phyloP scores from a whole-genome alignment of 2,329 filamentous ascomycete species.

The Fusarium floridanum region DNA sequence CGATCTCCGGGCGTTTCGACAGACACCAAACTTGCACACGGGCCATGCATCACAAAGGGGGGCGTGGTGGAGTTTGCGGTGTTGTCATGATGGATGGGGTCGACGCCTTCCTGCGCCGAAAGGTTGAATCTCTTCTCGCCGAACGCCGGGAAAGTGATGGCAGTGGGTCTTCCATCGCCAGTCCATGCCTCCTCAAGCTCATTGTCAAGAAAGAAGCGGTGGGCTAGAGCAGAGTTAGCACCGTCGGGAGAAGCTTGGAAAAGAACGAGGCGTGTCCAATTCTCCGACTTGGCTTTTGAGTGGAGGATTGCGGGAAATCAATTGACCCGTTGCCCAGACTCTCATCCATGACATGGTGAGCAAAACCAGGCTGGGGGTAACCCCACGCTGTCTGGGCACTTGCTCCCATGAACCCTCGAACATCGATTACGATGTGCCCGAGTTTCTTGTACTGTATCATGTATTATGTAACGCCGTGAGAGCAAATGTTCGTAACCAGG shows the following conservation, averaged over 20 bases:
- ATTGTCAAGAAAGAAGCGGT: conserved; percentile 11
- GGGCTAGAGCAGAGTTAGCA: not conserved
- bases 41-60: conserved; percentile 30
- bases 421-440: not conserved
- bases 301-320: conserved; percentile 9
- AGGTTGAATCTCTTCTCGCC: conserved; percentile 8
- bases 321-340: conserved; percentile 2
- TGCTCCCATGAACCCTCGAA: not conserved
- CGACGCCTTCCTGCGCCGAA: conserved; percentile 35
- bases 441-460: not conserved
- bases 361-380: not conserved
- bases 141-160: conserved; percentile 8
- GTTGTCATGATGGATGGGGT: conserved; percentile 28
- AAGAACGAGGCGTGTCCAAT: not conserved
- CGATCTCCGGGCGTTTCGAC: conserved; percentile 12
- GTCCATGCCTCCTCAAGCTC: conserved; percentile 12
- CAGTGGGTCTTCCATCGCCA: conserved; percentile 8
- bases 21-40: conserved; percentile 23
- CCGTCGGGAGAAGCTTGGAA: not conserved
- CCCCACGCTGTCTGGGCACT: not conserved
- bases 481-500: not conserved
- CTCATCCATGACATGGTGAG: conserved; percentile 28
- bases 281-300: not conserved
- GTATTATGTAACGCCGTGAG: not conserved
- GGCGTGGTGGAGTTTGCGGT: conserved; percentile 12